Conservation (phyloP, 768 basidiomycete species). For the Calocybe gangraenosa region DNA sequence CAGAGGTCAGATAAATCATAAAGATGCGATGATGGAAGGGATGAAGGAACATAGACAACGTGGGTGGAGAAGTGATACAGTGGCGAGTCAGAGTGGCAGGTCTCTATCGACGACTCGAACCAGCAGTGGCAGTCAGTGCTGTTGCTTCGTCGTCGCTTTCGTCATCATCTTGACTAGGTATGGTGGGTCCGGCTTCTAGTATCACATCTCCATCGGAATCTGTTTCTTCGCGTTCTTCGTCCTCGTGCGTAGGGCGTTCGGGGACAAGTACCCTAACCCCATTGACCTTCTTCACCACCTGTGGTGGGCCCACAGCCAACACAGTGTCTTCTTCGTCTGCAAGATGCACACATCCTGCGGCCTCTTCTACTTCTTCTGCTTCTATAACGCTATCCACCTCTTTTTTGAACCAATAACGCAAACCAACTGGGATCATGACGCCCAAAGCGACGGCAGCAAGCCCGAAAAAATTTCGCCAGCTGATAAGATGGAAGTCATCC, state of each 20-base stretch:
- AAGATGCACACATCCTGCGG: constrained; percentile 17
- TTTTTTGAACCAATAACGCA: constrained; percentile 77
- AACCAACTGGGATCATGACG: constrained; percentile 89
- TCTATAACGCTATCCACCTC: constrained; percentile 44
- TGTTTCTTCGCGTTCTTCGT: constrained; percentile 35
- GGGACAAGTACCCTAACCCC: constrained; percentile 22
- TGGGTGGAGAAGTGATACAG: neutral
- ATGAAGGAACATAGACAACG: constrained; percentile 1
- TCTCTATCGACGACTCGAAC: constrained; percentile 14
- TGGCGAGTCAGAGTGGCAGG: neutral
- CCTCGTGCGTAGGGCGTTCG: constrained; percentile 29
- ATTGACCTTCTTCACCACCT: constrained; percentile 38
- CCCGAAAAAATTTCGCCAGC: constrained; percentile 85
- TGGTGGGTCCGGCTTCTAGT: constrained; percentile 67
- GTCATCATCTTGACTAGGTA: constrained; percentile 20
- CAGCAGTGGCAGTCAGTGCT: constrained; percentile 7
- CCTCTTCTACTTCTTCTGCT: constrained; percentile 27
- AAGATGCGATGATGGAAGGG: neutral
- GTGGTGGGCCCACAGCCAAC: constrained; percentile 52
- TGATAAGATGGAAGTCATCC: constrained; percentile 90
- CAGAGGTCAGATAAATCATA: neutral
- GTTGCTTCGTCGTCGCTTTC: constrained; percentile 10
- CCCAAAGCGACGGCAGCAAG: constrained; percentile 83
- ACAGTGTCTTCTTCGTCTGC: constrained; percentile 40
- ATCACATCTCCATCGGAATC: constrained; percentile 69